A percentile compares a stretch with the other conserved stretches of the same genome.
Evolutionary conservation across 305 asterid species (phyloP).

Genomic region (Fraxinus platypoda): DNA sequence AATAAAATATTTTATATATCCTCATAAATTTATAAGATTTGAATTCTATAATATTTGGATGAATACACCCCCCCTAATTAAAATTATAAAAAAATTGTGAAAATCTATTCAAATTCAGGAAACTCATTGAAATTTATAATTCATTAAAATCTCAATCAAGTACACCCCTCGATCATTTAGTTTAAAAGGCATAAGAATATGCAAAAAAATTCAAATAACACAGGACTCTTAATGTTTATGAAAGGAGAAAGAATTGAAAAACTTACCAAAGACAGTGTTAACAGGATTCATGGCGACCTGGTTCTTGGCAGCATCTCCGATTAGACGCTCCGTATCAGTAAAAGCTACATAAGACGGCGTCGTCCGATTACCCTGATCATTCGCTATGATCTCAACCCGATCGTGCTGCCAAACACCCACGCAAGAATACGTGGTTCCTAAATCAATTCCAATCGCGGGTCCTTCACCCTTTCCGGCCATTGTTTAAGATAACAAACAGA

Average conservation of each 20-base stretch:
- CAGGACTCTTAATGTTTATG: too few relatives aligned
- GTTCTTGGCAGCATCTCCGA: constrained; percentile 43
- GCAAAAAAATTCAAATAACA: too few relatives aligned
- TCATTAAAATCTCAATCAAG: too few relatives aligned
- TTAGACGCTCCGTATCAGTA: constrained; percentile 44
- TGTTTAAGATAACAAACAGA: neutral
- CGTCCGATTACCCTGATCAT: constrained; percentile 48
- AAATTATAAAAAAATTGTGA: too few relatives aligned
- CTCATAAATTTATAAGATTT: too few relatives aligned
- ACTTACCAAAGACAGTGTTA: constrained; percentile 46
- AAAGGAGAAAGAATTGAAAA: neutral
- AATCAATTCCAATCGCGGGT: constrained; percentile 19
- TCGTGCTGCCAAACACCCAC: constrained; percentile 51
- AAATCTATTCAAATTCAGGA: too few relatives aligned
- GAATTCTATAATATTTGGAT: too few relatives aligned
- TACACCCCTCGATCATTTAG: too few relatives aligned
- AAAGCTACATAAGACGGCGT: constrained; percentile 45
- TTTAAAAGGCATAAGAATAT: too few relatives aligned
- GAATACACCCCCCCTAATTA: too few relatives aligned
- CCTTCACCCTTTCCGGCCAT: neutral
- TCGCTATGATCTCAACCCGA: constrained; percentile 48
- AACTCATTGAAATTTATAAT: too few relatives aligned
- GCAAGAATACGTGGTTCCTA: constrained; percentile 45
- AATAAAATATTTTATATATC: too few relatives aligned
- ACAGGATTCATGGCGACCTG: constrained; percentile 50